A percentile compares a stretch with the other conserved stretches of the same genome.
Evolutionary conservation across 2,329 filamentous ascomycete genomes (phyloP).

Genomic region (Scedosporium aurantiacum): DNA sequence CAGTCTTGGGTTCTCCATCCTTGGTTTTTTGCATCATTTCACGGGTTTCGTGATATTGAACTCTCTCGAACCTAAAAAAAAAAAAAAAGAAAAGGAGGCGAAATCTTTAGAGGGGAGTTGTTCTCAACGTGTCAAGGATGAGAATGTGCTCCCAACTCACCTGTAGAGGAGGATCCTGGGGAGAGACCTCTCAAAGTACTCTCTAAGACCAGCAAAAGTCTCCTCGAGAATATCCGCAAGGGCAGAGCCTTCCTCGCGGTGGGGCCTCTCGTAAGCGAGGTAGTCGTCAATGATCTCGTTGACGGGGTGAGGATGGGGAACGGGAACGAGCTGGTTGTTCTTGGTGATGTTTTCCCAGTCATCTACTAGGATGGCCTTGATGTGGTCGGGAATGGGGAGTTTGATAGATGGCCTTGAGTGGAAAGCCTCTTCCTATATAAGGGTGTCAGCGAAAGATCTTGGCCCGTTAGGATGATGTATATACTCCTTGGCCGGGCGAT

Average conservation of each 20-base stretch:
- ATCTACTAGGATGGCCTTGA: conserved; percentile 89
- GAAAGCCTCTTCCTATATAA: conserved; percentile 75
- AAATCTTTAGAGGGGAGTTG: no score
- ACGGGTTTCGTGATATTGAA: conserved; percentile 71
- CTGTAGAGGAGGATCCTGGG: conserved; percentile 80
- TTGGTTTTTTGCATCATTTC: conserved; percentile 56
- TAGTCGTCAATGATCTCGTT: conserved; percentile 74
- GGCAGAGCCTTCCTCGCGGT: conserved; percentile 53
- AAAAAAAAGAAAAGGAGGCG: neutral
- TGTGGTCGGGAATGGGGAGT: conserved; percentile 72
- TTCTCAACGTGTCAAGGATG: neutral
- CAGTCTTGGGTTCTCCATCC: conserved; percentile 56
- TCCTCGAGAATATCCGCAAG: conserved; percentile 84
- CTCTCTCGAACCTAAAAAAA: conserved; percentile 64
- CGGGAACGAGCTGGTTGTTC: conserved; percentile 75
- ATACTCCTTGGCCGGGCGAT: neutral
- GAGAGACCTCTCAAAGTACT: conserved; percentile 88
- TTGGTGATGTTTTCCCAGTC: conserved; percentile 99
- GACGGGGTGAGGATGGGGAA: conserved; percentile 69
- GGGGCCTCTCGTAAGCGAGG: conserved; percentile 54
- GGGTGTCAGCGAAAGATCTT: neutral
- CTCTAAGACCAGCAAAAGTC: conserved; percentile 71
- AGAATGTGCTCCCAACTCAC: conserved; percentile 26
- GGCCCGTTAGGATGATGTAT: neutral
- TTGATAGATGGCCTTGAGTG: conserved; percentile 75